phyloP scores from a whole-genome alignment of 805 yeast species.

The Candida odintsovae region DNA sequence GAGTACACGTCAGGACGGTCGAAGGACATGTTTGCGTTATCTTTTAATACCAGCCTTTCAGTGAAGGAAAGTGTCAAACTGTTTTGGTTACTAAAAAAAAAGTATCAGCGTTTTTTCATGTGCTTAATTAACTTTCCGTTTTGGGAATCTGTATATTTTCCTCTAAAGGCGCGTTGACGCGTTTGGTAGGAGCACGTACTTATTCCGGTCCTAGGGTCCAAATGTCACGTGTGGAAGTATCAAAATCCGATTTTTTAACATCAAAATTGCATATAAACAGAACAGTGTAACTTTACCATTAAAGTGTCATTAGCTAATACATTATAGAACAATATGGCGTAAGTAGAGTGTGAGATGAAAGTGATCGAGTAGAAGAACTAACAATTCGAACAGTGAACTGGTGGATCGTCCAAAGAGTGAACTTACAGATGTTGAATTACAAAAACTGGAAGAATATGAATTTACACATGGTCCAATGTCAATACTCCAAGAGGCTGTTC shows the following conservation, averaged over 20 bases:
- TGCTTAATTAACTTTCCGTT: conserved; percentile 8
- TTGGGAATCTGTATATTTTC: conserved; percentile 1
- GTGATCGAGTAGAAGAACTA: conserved; percentile 3
- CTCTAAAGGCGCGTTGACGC: background rate
- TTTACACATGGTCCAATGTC: conserved; percentile 88
- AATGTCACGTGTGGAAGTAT: background rate
- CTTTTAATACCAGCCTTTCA: background rate
- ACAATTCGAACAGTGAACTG: conserved; percentile 42
- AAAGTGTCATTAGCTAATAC: background rate
- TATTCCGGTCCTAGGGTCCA: too few relatives aligned
- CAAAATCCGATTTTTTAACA: background rate
- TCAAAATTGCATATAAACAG: background rate
- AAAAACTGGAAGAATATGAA: conserved; percentile 82
- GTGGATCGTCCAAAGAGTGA: conserved; percentile 74
- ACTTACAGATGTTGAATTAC: conserved; percentile 71
- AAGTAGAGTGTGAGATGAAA: conserved; percentile 1
- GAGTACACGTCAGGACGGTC: conserved; percentile 52
- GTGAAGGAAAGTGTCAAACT: background rate
- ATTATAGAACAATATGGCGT: conserved; percentile 14
- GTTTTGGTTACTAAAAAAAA: too few relatives aligned
- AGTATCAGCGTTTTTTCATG: conserved; percentile 1
- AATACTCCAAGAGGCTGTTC: conserved; percentile 76
- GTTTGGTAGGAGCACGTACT: background rate
- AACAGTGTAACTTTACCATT: background rate
- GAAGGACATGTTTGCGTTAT: conserved; percentile 15